Base-by-base conservation (phyloP, 805 yeast genomes). In the Sugiyamaella smithiae region DNA sequence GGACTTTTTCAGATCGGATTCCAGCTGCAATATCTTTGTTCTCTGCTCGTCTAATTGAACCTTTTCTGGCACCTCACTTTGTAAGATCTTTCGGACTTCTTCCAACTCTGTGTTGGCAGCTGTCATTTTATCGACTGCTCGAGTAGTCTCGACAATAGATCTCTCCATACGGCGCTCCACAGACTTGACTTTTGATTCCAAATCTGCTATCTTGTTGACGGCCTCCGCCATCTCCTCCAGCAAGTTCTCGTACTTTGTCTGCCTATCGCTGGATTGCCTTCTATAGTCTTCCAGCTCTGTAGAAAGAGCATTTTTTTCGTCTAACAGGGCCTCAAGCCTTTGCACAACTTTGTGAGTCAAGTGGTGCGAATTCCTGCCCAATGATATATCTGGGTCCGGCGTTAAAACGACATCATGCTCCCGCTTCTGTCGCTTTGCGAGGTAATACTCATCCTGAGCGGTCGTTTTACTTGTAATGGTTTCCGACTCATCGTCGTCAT, bases 261-360 rank as follows among this genome's bases (percentile, higher is more conserved):
- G 70, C 40, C 80, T 68, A 1, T 65, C 55, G 5, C 60, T 56
- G 12, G 69, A 65, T 28, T 74, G 71, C 3, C 67, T 63, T 5
- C 73, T 74, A 48, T 73, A 74, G 22, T 69, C 68, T 37, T 74
- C 66, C 14, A 73, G 65, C 60, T 84, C 89, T 12, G 68, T 62
- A 35, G 68, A 63, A 36, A 77, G 70, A n/a, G 65, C 49, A 4
- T 69, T 66, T 50, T 77, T 64, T 32, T 76, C 74, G 33, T 66
- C 54, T 57, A 78, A 72, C 5, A 75, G 67, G 11, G 66, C 68
- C 46, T 78, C 80, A 54, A 83, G 73, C 48, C 78, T 76, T 60
- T 78, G 76, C 26, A 84, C 73, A 49, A 82, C 64, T 46, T 76
- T 79, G 59, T 85, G 95, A 1, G 90, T 84, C 43, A 83, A 67